phyloP scores from a whole-genome alignment of 352 stramenopile genomes.

The Phytopythium sindhum region DNA sequence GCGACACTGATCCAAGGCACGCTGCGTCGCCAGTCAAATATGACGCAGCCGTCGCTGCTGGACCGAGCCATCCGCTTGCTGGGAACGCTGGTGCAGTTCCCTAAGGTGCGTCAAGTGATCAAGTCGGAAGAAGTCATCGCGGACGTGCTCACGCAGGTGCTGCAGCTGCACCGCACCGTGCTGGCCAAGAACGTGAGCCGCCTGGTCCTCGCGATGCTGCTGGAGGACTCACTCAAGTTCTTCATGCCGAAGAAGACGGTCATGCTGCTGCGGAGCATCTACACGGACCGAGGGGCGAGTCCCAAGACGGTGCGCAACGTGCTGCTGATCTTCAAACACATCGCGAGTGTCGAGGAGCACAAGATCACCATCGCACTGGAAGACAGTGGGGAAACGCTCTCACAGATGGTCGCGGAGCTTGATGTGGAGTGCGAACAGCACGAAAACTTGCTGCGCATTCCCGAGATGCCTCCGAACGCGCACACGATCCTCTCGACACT shows the following conservation, averaged over 20 bases:
- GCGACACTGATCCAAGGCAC: constrained; percentile 51
- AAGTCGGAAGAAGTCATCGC: constrained; percentile 74
- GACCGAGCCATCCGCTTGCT: constrained; percentile 61
- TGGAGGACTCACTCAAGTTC: constrained; percentile 76
- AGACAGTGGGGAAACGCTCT: constrained; percentile 56
- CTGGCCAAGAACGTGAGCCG: constrained; percentile 67
- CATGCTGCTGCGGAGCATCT: constrained; percentile 49
- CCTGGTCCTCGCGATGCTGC: constrained; percentile 52
- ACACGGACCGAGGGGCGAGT: constrained; percentile 34
- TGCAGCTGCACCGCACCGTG: constrained; percentile 51
- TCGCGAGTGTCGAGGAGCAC: constrained; percentile 71
- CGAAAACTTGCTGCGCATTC: constrained; percentile 18
- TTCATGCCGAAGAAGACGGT: constrained; percentile 81
- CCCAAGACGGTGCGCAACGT: constrained; percentile 70
- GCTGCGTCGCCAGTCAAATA: constrained; percentile 29
- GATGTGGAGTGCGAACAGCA: constrained; percentile 14
- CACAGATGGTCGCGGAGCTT: constrained; percentile 50
- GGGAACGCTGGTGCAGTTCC: constrained; percentile 53
- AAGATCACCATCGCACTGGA: constrained; percentile 68
- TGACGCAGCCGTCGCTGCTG: constrained; percentile 46
- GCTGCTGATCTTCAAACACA: constrained; percentile 44
- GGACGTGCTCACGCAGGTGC: constrained; percentile 53
- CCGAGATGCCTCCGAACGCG: constrained; percentile 30
- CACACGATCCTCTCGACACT: constrained; percentile 40
- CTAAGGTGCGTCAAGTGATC: constrained; percentile 48